These are phyloP conservation scores for Triticum urartu DNA, from an alignment of 176 grass and related monocot species.

Conservation along the genomic window DNA sequence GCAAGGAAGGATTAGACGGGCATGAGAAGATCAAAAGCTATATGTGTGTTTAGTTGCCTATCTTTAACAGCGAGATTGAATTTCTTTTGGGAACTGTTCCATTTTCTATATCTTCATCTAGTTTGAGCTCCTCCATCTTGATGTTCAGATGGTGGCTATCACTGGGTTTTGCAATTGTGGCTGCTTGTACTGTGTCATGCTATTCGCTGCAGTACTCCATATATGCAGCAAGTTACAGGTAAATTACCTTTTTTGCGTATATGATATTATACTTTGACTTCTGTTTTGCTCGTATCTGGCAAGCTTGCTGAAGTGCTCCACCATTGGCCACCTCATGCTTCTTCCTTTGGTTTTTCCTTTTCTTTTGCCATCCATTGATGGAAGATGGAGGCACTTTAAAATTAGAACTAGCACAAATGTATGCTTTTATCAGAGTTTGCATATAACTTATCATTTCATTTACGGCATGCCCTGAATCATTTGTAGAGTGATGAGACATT, in stretches of 20 bases:
- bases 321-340: background rate
- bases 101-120: constrained; percentile 32
- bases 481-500: constrained; percentile 15
- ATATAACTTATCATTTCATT: background rate
- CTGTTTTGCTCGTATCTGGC: background rate
- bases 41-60: constrained; percentile 88
- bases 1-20: constrained; percentile 93
- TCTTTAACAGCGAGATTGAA: constrained; percentile 65
- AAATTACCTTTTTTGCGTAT: constrained; percentile 7
- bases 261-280: background rate
- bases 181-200: constrained; percentile 71
- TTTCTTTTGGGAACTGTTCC: constrained; percentile 29
- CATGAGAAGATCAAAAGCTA: constrained; percentile 99
- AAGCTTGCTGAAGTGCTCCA: background rate
- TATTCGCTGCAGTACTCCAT: constrained; percentile 96
- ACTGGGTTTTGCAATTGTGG: constrained; percentile 80
- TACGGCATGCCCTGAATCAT: background rate
- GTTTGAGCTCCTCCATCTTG: constrained; percentile 34
- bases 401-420: background rate
- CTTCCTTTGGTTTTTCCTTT: background rate
- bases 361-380: background rate
- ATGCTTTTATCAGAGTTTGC: background rate
- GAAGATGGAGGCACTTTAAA: background rate
- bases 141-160: constrained; percentile 91
- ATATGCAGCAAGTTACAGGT: constrained; percentile 90